Evolutionary conservation across 108 stramenopile species (phyloP).

Genomic region (Stephanodiscus triporus): DNA sequence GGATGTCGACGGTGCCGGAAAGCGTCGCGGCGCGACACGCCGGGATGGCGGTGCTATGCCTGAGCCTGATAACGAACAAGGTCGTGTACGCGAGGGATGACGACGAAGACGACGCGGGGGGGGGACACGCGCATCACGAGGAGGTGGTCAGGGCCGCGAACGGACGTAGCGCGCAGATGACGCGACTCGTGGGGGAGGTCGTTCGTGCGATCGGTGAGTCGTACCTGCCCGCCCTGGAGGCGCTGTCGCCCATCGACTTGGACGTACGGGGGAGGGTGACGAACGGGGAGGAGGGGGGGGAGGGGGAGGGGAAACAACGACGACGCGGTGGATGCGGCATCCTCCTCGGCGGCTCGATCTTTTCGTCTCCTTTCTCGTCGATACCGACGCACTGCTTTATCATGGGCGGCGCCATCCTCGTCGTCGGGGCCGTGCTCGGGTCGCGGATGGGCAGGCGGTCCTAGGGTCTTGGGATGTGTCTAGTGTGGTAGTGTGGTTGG

Average conservation of each 20-base stretch:
- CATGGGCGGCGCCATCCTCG: slow-evolving; percentile 30
- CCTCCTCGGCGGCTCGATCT: background rate
- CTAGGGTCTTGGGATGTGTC: too few species aligned
- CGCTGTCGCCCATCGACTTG: slow-evolving; percentile 35
- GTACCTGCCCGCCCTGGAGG: slow-evolving; percentile 14
- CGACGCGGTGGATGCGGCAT: background rate
- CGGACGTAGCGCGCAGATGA: slow-evolving; percentile 69
- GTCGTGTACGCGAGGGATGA: slow-evolving; percentile 51
- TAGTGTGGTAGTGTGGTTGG: too few species aligned
- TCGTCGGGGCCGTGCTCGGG: too few species aligned
- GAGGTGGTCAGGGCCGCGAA: slow-evolving; percentile 89
- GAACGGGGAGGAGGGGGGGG: background rate
- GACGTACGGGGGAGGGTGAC: slow-evolving; percentile 32
- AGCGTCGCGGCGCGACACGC: slow-evolving; percentile 89
- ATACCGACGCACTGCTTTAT: slow-evolving; percentile 37
- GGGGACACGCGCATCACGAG: slow-evolving; percentile 80
- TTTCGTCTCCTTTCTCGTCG: slow-evolving; percentile 6
- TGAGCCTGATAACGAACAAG: slow-evolving; percentile 90
- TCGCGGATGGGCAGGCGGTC: too few species aligned
- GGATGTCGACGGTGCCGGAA: slow-evolving; percentile 92
- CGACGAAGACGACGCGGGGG: slow-evolving; percentile 55
- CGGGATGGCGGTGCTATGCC: slow-evolving; percentile 85
- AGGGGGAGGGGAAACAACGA: background rate
- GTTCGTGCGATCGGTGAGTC: slow-evolving; percentile 39
- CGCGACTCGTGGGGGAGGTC: slow-evolving; percentile 70